A percentile compares a stretch with the other conserved stretches of the same genome.
phyloP scores from a whole-genome alignment of 2,329 filamentous ascomycete species.

The Zalaria obscura region DNA sequence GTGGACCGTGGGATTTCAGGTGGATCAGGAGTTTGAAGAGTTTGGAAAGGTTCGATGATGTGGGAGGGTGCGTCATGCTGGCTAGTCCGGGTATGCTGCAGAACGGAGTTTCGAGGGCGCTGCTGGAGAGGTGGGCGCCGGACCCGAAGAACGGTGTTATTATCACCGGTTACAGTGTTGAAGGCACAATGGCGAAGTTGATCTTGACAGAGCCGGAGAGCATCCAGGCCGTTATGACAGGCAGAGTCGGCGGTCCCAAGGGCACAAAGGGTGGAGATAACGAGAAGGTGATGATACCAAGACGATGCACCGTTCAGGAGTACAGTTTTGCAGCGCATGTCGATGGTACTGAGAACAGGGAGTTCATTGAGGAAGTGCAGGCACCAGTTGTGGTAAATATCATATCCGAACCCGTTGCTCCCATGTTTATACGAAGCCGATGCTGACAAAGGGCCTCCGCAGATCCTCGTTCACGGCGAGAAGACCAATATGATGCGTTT shows the following conservation, averaged over 20 bases:
- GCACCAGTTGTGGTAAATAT: conserved; percentile 79
- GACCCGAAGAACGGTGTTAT: conserved; percentile 96
- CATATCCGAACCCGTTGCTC: neutral
- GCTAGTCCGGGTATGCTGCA: conserved; percentile 97
- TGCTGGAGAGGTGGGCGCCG: conserved; percentile 90
- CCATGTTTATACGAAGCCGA: too few species aligned
- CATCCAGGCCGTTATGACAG: conserved; percentile 84
- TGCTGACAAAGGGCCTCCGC: neutral
- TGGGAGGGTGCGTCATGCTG: conserved; percentile 92
- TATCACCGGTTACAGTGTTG: conserved; percentile 95
- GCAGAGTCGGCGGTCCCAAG: conserved; percentile 30
- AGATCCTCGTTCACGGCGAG: conserved; percentile 95
- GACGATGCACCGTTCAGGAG: conserved; percentile 85
- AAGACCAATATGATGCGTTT: conserved; percentile 97
- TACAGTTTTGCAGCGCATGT: conserved; percentile 95
- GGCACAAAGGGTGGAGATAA: conserved; percentile 53
- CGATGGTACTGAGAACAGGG: conserved; percentile 86
- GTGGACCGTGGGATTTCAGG: conserved; percentile 92
- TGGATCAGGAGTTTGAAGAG: conserved; percentile 86
- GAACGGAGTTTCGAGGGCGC: conserved; percentile 82
- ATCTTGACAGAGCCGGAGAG: conserved; percentile 90
- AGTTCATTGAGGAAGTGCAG: conserved; percentile 89
- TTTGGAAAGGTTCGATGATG: conserved; percentile 88
- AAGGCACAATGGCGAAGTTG: conserved; percentile 95
- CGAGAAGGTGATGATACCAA: conserved; percentile 84